phyloP scores from a whole-genome alignment of 805 yeast genomes.

The Zygosaccharomyces kombuchaensis region DNA sequence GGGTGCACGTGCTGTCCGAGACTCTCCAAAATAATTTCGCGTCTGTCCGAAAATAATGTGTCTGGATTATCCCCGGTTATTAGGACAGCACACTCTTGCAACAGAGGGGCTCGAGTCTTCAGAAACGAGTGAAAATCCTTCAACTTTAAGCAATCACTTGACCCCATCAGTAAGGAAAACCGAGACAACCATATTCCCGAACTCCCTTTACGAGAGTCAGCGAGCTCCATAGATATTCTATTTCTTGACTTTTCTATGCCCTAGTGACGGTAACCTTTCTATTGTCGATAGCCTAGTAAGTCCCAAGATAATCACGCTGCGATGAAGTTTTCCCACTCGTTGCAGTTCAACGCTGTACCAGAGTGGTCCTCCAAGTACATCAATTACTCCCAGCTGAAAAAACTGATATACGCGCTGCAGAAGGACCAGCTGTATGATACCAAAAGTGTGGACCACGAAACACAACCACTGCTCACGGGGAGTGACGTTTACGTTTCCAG shows the following conservation, averaged over 20 bases:
- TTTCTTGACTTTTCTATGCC: neutral
- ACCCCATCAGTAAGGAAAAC: neutral
- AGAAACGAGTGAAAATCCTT: too few relatives aligned
- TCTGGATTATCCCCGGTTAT: too few relatives aligned
- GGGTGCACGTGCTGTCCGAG: too few relatives aligned
- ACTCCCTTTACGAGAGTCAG: neutral
- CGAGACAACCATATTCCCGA: neutral
- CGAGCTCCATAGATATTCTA: neutral
- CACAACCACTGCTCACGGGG: slow-evolving; percentile 23
- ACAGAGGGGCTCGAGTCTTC: too few relatives aligned
- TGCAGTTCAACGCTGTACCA: slow-evolving; percentile 96
- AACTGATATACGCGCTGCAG: slow-evolving; percentile 77
- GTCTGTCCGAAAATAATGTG: too few relatives aligned
- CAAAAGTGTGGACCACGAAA: slow-evolving; percentile 13
- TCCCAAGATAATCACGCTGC: neutral
- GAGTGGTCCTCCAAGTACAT: slow-evolving; percentile 95
- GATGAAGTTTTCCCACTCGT: slow-evolving; percentile 93
- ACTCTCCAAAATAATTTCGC: neutral
- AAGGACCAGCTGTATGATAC: slow-evolving; percentile 44
- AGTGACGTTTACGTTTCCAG: slow-evolving; percentile 46
- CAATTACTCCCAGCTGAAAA: slow-evolving; percentile 83
- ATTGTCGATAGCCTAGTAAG: neutral
- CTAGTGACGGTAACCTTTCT: neutral
- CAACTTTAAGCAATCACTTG: too few relatives aligned
- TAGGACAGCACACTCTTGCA: too few relatives aligned